Evolutionary conservation across 2,329 filamentous ascomycete species (phyloP).

Genomic region (Penicillium sp.): DNA sequence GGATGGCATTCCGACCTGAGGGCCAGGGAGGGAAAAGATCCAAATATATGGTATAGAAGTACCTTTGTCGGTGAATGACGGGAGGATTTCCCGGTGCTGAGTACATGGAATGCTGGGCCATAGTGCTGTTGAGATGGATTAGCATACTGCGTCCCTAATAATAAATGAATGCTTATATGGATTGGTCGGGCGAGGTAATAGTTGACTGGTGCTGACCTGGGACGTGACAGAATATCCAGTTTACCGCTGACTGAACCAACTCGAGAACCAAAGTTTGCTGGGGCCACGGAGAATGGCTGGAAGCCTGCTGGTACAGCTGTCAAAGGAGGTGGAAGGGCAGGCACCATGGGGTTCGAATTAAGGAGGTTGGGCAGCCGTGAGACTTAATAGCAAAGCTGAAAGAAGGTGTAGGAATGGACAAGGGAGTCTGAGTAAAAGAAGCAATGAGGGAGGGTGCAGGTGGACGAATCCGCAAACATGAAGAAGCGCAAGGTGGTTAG

Average conservation of each 20-base stretch:
- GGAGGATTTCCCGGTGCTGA: constrained; percentile 32
- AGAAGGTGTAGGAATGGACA: neutral
- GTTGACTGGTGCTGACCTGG: constrained; percentile 39
- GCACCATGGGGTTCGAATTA: constrained; percentile 34
- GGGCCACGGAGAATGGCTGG: constrained; percentile 35
- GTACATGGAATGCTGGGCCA: constrained; percentile 38
- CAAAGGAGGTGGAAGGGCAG: constrained; percentile 31
- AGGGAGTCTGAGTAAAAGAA: constrained; percentile 1
- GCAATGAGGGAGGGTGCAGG: constrained; percentile 3
- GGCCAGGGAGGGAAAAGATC: constrained; percentile 5
- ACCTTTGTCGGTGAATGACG: constrained; percentile 45
- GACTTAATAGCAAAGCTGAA: constrained; percentile 3
- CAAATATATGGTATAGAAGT: constrained; percentile 22
- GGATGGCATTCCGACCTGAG: constrained; percentile 12
- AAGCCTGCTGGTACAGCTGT: constrained; percentile 37
- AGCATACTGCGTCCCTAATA: constrained; percentile 22
- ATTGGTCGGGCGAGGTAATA: constrained; percentile 5
- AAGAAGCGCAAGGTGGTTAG: constrained; percentile 18
- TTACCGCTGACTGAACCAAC: constrained; percentile 35
- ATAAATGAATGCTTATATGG: neutral
- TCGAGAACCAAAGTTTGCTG: constrained; percentile 33
- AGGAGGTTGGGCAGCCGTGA: constrained; percentile 6
- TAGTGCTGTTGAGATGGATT: constrained; percentile 30
- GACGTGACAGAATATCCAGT: constrained; percentile 38
- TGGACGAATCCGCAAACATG: constrained; percentile 5